These are phyloP conservation scores for Juncus inflexus DNA, from an alignment of 176 grass and related monocot species.

Conservation along the genomic window DNA sequence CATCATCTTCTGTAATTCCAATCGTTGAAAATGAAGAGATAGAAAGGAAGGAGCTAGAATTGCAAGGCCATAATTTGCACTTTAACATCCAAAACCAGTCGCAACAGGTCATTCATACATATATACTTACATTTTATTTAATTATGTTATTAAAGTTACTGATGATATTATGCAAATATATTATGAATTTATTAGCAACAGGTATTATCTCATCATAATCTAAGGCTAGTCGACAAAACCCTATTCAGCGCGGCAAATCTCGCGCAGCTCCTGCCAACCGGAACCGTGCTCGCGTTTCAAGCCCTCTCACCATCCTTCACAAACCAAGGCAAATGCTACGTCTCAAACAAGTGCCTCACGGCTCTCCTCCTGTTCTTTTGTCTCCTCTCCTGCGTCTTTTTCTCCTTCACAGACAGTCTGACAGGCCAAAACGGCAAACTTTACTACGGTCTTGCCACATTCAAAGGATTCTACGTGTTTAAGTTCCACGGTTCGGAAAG, in stretches of 20 bases:
- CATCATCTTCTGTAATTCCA: no score
- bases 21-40: no score
- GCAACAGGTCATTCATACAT: no score
- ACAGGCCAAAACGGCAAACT: slow-evolving; percentile 35
- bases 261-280: slow-evolving; percentile 40
- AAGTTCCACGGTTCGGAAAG: slow-evolving; percentile 27
- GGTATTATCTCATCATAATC: not conserved
- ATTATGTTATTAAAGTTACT: no score
- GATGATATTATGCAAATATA: no score
- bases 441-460: slow-evolving; percentile 53
- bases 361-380: slow-evolving; percentile 22
- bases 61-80: no score
- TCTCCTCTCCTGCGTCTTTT: slow-evolving; percentile 18
- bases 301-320: slow-evolving; percentile 40
- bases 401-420: slow-evolving; percentile 51
- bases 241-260: slow-evolving; percentile 35
- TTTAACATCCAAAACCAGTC: no score
- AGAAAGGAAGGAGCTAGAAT: no score
- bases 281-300: slow-evolving; percentile 45
- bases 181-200: not conserved
- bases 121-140: no score
- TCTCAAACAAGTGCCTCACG: slow-evolving; percentile 35
- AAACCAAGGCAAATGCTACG: slow-evolving; percentile 21
- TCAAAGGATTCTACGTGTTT: slow-evolving; percentile 34
- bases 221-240: slow-evolving; percentile 1